Percentiles rank a stretch among this genome's conserved stretches.
Evolutionary conservation across 2,329 filamentous ascomycete genomes (phyloP).

Genomic region (Diaporthe caulivora): DNA sequence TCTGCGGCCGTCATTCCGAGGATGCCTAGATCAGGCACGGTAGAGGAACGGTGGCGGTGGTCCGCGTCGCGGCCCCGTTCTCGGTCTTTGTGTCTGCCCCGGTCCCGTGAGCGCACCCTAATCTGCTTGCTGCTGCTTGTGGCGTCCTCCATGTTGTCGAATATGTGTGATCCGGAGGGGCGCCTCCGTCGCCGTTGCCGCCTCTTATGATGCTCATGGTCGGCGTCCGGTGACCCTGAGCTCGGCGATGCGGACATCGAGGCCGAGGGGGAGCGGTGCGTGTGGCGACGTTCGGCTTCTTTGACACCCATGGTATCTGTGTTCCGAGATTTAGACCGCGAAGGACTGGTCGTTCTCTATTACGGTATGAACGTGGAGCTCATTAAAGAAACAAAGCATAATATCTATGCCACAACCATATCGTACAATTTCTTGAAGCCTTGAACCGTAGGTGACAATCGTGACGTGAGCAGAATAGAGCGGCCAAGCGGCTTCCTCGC

Average conservation of each 20-base stretch:
- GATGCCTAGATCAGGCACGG: background rate
- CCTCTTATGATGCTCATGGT: background rate
- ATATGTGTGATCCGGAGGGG: background rate
- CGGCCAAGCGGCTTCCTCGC: background rate
- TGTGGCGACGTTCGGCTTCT: constrained; percentile 4
- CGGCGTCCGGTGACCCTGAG: background rate
- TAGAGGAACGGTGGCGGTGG: background rate
- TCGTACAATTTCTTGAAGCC: background rate
- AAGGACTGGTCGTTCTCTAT: background rate
- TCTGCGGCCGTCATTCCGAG: background rate
- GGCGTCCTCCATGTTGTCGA: background rate
- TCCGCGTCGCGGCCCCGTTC: constrained; percentile 2
- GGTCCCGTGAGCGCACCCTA: constrained; percentile 14
- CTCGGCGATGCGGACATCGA: background rate
- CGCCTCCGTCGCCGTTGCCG: constrained; percentile 19
- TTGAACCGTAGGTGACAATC: background rate
- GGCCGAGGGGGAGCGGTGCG: background rate
- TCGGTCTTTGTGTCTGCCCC: constrained; percentile 2
- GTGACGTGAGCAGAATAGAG: background rate
- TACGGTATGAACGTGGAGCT: background rate
- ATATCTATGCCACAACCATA: constrained; percentile 4
- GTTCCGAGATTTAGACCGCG: background rate
- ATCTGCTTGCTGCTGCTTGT: constrained; percentile 15
- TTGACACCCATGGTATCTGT: background rate
- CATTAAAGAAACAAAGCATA: background rate